Evolutionary conservation across 345 rosid species (phyloP).

Genomic region (Balakata baccata): DNA sequence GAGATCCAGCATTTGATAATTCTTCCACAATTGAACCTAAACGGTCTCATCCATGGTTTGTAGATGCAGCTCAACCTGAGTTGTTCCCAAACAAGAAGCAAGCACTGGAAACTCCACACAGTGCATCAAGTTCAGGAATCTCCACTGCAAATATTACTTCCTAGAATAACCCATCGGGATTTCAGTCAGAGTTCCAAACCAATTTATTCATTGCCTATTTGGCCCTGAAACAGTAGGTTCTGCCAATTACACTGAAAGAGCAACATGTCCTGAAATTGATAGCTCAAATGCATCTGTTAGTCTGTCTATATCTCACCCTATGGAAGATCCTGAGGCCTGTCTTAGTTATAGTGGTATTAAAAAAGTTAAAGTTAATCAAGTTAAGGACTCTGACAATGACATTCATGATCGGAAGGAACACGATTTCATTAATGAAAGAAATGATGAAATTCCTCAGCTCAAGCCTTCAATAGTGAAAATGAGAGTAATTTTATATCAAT

Average conservation of each 20-base stretch:
- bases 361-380: conserved; percentile 61
- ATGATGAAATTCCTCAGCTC: conserved; percentile 36
- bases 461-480: conserved; percentile 37
- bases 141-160: conserved; percentile 40
- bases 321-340: conserved; percentile 54
- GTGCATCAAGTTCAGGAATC: conserved; percentile 33
- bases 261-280: conserved; percentile 41
- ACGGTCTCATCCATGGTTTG: conserved; percentile 73
- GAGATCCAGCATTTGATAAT: conserved; percentile 49
- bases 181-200: conserved; percentile 56
- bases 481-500: conserved; percentile 44
- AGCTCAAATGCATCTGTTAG: conserved; percentile 45
- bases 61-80: conserved; percentile 57
- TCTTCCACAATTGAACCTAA: conserved; percentile 59
- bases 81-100: conserved; percentile 76
- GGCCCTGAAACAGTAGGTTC: conserved; percentile 62
- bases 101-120: conserved; percentile 46
- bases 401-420: conserved; percentile 42
- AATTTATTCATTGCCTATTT: conserved; percentile 58
- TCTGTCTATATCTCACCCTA: conserved; percentile 54
- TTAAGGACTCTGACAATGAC: conserved; percentile 46
- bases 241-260: conserved; percentile 49
- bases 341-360: conserved; percentile 52
- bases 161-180: conserved; percentile 63
- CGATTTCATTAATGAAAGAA: conserved; percentile 34